Percentiles rank a stretch among this genome's conserved stretches.
phyloP scores from a whole-genome alignment of 129 eudicot genomes.

The Artemisia annua region DNA sequence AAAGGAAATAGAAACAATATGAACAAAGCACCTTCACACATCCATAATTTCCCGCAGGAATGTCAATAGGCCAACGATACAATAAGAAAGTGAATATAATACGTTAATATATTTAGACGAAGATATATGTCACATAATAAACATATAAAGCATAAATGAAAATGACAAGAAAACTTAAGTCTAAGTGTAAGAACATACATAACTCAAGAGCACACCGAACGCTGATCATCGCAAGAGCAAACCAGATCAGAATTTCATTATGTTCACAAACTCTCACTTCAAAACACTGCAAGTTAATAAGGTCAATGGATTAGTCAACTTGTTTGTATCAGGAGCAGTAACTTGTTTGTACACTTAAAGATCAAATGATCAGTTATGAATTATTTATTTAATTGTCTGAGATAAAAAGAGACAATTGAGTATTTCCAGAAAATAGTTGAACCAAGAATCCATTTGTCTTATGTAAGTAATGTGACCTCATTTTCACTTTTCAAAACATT shows the following conservation, averaged over 20 bases:
- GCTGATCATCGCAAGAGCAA: slow-evolving; percentile 19
- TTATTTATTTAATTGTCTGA: not conserved
- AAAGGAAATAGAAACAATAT: not conserved
- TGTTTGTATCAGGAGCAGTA: slow-evolving; percentile 8
- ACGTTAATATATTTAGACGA: slow-evolving; percentile 5
- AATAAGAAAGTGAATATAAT: slow-evolving; percentile 10
- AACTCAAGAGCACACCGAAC: slow-evolving; percentile 25
- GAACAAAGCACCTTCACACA: slow-evolving; percentile 15
- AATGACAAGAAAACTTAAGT: slow-evolving; percentile 8
- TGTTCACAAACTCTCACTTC: slow-evolving; percentile 41
- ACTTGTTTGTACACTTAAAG: not conserved
- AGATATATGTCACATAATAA: not conserved
- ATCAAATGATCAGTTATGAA: too few relatives aligned
- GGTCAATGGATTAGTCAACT: not conserved
- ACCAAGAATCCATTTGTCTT: not conserved
- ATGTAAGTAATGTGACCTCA: not conserved
- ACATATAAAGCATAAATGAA: slow-evolving; percentile 20
- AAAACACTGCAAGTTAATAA: slow-evolving; percentile 50
- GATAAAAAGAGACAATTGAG: not conserved
- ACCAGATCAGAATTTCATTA: slow-evolving; percentile 20
- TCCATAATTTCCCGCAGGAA: not conserved
- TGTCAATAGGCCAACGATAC: slow-evolving; percentile 6
- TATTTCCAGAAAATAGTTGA: not conserved
- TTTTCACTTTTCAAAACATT: not conserved
- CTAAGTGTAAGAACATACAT: slow-evolving; percentile 18